These are phyloP conservation scores for Sonneratia caseolaris DNA, from an alignment of 345 rosid species.

Conservation along the genomic window DNA sequence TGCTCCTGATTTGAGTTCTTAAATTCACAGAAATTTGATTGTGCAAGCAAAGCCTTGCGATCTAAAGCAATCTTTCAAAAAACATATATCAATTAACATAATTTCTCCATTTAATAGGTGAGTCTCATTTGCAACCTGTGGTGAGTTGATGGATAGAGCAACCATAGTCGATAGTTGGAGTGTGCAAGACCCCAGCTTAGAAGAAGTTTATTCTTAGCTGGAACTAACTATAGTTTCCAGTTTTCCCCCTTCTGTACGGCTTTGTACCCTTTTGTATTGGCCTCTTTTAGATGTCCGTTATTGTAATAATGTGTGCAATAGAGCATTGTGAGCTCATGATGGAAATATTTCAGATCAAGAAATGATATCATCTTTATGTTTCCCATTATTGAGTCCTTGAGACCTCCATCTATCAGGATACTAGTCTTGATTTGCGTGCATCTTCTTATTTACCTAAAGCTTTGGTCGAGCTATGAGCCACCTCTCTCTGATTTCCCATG, in stretches of 20 bases:
- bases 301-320: not conserved
- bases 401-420: not conserved
- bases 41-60: conserved; percentile 11
- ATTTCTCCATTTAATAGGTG: conserved; percentile 52
- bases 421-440: not conserved
- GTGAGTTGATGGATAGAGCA: conserved; percentile 21
- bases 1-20: conserved; percentile 32
- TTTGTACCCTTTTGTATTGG: not conserved
- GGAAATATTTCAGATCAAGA: not conserved
- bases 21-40: conserved; percentile 14
- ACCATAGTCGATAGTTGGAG: conserved; percentile 15
- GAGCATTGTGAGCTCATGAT: not conserved
- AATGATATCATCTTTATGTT: not conserved
- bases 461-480: not conserved
- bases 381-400: not conserved
- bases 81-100: conserved; percentile 25
- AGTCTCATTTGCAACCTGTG: conserved; percentile 32
- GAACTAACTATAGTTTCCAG: conserved; percentile 2
- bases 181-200: conserved; percentile 13
- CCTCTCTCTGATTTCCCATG: not conserved
- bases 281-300: not conserved
- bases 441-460: not conserved
- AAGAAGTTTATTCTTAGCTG: conserved; percentile 10
- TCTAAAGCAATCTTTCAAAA: conserved; percentile 13
- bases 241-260: not conserved